A percentile compares a stretch with the other conserved stretches of the same genome.
These are phyloP conservation scores for Hysterium pulicare DNA, from an alignment of 2,329 filamentous ascomycete species.

Conservation along the genomic window DNA sequence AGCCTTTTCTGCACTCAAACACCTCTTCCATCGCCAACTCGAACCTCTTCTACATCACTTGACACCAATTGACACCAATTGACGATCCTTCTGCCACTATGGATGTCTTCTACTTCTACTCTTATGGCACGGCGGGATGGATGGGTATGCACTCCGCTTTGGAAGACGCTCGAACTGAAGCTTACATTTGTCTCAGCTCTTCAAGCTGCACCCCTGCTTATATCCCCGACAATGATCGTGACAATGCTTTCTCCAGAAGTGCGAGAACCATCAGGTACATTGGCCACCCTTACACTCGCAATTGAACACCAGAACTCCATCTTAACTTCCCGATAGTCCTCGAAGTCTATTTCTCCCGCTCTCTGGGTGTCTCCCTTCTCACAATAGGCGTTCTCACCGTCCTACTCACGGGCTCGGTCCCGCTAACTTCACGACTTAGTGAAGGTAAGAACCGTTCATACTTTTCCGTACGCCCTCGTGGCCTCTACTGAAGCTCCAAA, in stretches of 20 bases:
- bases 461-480: not conserved
- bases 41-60: too few relatives aligned
- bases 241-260: slow-evolving; percentile 57
- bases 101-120: slow-evolving; percentile 41
- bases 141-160: slow-evolving; percentile 20
- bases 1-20: too few relatives aligned
- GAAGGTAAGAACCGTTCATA: slow-evolving; percentile 23
- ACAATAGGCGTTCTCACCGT: slow-evolving; percentile 62
- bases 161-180: slow-evolving; percentile 3
- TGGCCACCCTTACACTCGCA: not conserved
- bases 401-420: slow-evolving; percentile 67
- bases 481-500: too few relatives aligned
- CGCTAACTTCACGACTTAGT: slow-evolving; percentile 53
- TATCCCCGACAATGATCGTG: slow-evolving; percentile 60
- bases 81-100: slow-evolving; percentile 2
- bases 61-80: not conserved
- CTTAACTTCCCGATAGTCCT: slow-evolving; percentile 55
- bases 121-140: slow-evolving; percentile 44
- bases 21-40: not conserved
- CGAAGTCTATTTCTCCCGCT: slow-evolving; percentile 71
- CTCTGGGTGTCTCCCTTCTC: slow-evolving; percentile 65
- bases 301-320: too few relatives aligned
- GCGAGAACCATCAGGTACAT: slow-evolving; percentile 52
- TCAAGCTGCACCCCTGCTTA: slow-evolving; percentile 53
- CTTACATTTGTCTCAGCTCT: slow-evolving; percentile 22